Evolutionary conservation across 768 basidiomycete species (phyloP).

Genomic region (Mycena sanguinolenta): DNA sequence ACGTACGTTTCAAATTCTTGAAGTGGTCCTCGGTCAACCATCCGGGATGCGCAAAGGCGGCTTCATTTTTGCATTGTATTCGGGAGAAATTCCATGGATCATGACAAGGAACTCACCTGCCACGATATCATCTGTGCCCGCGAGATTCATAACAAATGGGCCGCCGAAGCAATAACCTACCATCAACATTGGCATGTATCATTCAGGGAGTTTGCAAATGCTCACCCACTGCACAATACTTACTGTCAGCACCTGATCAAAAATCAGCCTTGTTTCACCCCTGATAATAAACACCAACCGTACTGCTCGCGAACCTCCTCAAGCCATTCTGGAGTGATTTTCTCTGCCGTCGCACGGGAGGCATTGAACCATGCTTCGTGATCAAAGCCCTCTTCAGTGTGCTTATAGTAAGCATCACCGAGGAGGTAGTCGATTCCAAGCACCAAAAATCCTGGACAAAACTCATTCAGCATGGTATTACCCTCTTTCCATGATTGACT

Average conservation of each 20-base stretch:
- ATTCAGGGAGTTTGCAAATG: background rate
- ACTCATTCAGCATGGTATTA: too few relatives aligned
- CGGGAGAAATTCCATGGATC: background rate
- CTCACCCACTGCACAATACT: slow-evolving; percentile 28
- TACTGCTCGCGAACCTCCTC: slow-evolving; percentile 62
- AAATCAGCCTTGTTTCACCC: too few relatives aligned
- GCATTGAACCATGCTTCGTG: slow-evolving; percentile 59
- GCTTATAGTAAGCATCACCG: slow-evolving; percentile 63
- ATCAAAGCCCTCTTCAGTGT: slow-evolving; percentile 54
- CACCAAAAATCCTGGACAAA: slow-evolving; percentile 64
- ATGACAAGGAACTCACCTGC: slow-evolving; percentile 53
- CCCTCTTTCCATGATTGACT: too few relatives aligned
- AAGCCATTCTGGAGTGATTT: slow-evolving; percentile 64
- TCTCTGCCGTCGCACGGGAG: slow-evolving; percentile 50
- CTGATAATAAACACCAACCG: slow-evolving; percentile 47
- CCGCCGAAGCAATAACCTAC: slow-evolving; percentile 74
- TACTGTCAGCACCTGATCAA: slow-evolving; percentile 20
- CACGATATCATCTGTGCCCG: slow-evolving; percentile 58
- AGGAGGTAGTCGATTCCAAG: slow-evolving; percentile 76
- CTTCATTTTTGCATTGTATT: slow-evolving; percentile 43
- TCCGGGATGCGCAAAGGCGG: slow-evolving; percentile 70
- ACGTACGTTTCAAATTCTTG: slow-evolving; percentile 61
- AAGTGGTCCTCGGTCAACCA: slow-evolving; percentile 63
- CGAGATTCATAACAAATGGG: slow-evolving; percentile 62
- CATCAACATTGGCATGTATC: background rate